These are phyloP conservation scores for Phytopythium ostracodes DNA, from an alignment of 352 stramenopile genomes.

Conservation along the genomic window DNA sequence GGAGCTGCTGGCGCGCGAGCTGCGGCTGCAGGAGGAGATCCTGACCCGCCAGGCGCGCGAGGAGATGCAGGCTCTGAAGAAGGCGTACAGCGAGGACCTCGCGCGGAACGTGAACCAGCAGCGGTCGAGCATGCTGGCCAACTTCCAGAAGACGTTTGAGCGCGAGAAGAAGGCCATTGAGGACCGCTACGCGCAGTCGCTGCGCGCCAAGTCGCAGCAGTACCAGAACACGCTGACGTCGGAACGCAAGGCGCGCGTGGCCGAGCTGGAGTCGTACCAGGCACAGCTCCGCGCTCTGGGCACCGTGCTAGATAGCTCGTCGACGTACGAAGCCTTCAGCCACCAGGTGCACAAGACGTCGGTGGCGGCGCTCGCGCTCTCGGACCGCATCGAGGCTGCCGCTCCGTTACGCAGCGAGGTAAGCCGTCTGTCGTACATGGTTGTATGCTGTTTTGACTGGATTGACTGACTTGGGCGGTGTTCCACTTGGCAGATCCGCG, in stretches of 20 bases:
- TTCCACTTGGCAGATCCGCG: constrained; percentile 36
- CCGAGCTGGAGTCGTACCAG: constrained; percentile 63
- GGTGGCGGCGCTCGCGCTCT: constrained; percentile 70
- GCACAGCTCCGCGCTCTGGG: constrained; percentile 63
- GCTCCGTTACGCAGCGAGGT: constrained; percentile 63
- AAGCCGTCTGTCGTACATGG: background rate
- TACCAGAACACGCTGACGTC: constrained; percentile 54
- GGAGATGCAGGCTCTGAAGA: constrained; percentile 58
- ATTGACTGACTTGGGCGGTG: background rate
- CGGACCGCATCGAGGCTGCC: constrained; percentile 76
- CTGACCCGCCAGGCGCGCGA: constrained; percentile 54
- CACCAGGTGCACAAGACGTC: constrained; percentile 84
- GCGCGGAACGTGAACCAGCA: constrained; percentile 57
- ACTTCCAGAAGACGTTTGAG: constrained; percentile 52
- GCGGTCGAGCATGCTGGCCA: constrained; percentile 47
- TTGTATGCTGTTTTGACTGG: background rate
- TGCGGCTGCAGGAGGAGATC: constrained; percentile 70
- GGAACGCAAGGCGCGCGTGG: constrained; percentile 58
- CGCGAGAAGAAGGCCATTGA: constrained; percentile 64
- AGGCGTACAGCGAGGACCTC: constrained; percentile 60
- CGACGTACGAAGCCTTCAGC: constrained; percentile 81
- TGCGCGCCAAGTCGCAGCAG: constrained; percentile 47
- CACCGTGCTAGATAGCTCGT: constrained; percentile 64
- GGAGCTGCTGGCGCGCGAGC: constrained; percentile 68
- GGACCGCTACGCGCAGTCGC: constrained; percentile 38